Conservation (phyloP, 2,329 filamentous ascomycete species). For the Scleromitrula shiraiana region DNA sequence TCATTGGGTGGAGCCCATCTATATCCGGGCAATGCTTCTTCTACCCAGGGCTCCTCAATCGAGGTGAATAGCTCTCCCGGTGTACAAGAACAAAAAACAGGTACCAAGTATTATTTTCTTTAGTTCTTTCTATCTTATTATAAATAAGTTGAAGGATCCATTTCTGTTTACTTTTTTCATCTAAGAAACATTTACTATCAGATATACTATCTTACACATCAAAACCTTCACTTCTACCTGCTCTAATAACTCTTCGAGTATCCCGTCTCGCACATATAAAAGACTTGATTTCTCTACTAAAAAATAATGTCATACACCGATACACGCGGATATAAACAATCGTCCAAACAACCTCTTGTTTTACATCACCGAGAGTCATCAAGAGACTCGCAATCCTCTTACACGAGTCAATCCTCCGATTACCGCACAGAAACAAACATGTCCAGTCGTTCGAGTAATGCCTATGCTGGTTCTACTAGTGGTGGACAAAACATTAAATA, state of each 20-base stretch:
- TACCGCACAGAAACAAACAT: background rate
- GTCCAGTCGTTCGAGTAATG: background rate
- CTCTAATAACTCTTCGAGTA: background rate
- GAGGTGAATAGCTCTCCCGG: background rate
- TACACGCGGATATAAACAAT: constrained; percentile 2
- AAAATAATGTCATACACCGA: constrained; percentile 1
- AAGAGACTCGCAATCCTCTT: background rate
- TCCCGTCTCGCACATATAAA: background rate
- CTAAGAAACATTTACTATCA: background rate
- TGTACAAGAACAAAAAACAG: background rate
- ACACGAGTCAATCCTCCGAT: background rate
- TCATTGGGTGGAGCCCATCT: constrained; percentile 1
- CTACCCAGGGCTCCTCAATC: background rate
- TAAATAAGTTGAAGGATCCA: background rate
- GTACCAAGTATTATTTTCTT: background rate
- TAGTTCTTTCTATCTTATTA: background rate
- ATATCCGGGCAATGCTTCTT: no score
- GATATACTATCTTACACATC: background rate
- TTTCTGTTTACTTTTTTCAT: constrained; percentile 1
- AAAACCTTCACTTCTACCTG: background rate
- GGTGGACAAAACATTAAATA: background rate
- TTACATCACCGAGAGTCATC: background rate
- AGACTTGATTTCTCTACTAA: background rate
- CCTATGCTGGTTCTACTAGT: background rate
- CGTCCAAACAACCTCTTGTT: background rate